A percentile compares a stretch with the other conserved stretches of the same genome.
Evolutionary conservation across 2,329 filamentous ascomycete genomes (phyloP).

Genomic region (Echinosphaeria canescens): DNA sequence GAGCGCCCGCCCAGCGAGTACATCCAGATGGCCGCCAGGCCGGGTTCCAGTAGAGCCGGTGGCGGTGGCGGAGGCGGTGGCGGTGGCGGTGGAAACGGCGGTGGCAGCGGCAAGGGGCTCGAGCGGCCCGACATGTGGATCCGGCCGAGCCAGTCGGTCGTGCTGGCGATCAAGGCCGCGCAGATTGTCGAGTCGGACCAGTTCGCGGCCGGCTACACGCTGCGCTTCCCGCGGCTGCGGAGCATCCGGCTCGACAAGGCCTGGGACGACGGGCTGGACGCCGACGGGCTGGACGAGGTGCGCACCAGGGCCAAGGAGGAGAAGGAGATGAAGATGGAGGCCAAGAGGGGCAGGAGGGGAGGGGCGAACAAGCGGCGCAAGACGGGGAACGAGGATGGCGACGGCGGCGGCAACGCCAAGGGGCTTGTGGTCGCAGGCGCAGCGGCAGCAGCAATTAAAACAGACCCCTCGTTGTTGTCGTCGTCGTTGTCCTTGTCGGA

Average conservation of each 20-base stretch:
- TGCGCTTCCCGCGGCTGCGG: slow-evolving; percentile 85
- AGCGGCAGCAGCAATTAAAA: slow-evolving; percentile 21
- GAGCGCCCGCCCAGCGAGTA: slow-evolving; percentile 55
- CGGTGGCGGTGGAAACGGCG: no score
- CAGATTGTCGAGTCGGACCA: slow-evolving; percentile 53
- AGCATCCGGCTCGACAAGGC: slow-evolving; percentile 58
- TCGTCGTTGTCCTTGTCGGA: no score
- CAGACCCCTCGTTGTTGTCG: no score
- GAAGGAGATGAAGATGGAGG: slow-evolving; percentile 56
- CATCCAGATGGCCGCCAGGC: slow-evolving; percentile 66
- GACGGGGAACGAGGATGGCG: slow-evolving; percentile 49
- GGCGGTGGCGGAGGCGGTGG: no score
- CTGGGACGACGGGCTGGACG: slow-evolving; percentile 62
- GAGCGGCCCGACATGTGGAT: slow-evolving; percentile 91
- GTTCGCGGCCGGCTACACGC: slow-evolving; percentile 55
- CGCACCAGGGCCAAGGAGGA: slow-evolving; percentile 46
- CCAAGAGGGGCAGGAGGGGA: slow-evolving; percentile 33
- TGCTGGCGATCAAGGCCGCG: slow-evolving; percentile 76
- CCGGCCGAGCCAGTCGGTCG: slow-evolving; percentile 66
- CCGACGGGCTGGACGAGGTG: slow-evolving; percentile 56
- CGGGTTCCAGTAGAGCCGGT: no score
- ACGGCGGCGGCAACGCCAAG: no score
- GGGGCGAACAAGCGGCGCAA: slow-evolving; percentile 46
- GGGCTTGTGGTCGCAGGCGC: slow-evolving; percentile 11
- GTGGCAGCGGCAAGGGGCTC: slow-evolving; percentile 44